Conservation (phyloP, 805 yeast species). For the Candida saitoana region DNA sequence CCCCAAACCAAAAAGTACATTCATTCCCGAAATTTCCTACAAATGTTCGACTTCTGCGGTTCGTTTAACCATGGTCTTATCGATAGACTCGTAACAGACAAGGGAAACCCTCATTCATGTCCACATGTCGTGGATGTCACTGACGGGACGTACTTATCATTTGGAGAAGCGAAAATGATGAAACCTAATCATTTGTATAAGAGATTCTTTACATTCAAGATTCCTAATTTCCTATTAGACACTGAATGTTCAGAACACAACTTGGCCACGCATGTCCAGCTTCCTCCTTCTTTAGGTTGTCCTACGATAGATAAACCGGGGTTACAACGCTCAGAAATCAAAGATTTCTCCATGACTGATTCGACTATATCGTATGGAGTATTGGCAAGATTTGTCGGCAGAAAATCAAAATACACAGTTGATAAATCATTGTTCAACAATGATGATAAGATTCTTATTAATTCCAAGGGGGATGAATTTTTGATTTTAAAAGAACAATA, state of each 20-base stretch:
- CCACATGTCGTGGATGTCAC: conserved; percentile 18
- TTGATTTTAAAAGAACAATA: conserved; percentile 31
- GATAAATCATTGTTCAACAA: conserved; percentile 10
- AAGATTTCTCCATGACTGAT: conserved; percentile 27
- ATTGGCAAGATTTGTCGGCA: conserved; percentile 35
- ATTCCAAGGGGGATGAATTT: conserved; percentile 36
- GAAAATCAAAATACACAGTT: conserved; percentile 29
- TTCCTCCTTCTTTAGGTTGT: conserved; percentile 35
- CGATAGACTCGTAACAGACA: conserved; percentile 27
- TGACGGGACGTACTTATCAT: conserved; percentile 21
- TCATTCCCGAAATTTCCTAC: conserved; percentile 33
- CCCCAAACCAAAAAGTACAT: conserved; percentile 7
- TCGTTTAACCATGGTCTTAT: conserved; percentile 42
- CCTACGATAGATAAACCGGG: conserved; percentile 13
- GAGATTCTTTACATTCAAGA: conserved; percentile 39
- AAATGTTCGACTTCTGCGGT: conserved; percentile 51
- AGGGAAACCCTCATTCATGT: conserved; percentile 12
- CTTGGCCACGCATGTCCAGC: conserved; percentile 25
- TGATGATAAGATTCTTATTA: conserved; percentile 24
- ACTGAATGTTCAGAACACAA: conserved; percentile 32
- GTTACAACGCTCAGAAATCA: conserved; percentile 9
- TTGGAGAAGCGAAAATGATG: conserved; percentile 13
- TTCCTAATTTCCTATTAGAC: conserved; percentile 36
- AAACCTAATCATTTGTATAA: conserved; percentile 25
- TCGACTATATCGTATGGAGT: conserved; percentile 30